phyloP scores from a whole-genome alignment of 176 grass and related monocot genomes.

The Eragrostis curvula region DNA sequence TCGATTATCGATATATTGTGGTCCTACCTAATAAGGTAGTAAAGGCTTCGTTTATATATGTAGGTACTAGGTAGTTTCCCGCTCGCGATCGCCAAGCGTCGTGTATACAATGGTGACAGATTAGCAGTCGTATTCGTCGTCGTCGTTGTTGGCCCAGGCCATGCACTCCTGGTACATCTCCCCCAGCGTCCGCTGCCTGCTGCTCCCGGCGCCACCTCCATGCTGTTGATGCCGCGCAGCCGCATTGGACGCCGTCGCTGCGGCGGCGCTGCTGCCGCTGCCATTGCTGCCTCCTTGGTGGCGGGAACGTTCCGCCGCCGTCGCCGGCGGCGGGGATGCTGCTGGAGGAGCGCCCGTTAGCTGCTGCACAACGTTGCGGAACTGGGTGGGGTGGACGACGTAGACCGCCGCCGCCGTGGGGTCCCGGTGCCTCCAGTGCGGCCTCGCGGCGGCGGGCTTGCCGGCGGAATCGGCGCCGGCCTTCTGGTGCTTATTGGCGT shows the following conservation, averaged over 20 bases:
- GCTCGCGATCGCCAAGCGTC: too few species aligned
- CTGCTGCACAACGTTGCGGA: constrained; percentile 52
- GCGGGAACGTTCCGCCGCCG: background rate
- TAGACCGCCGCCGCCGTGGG: constrained; percentile 39
- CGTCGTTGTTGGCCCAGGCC: constrained; percentile 34
- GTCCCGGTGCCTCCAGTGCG: constrained; percentile 51
- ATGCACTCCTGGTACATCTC: constrained; percentile 48
- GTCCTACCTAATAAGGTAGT: too few species aligned
- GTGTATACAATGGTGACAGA: background rate
- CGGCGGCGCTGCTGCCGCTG: background rate
- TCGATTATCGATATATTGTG: too few species aligned
- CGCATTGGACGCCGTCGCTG: background rate
- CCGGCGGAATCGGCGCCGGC: background rate
- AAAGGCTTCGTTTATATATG: too few species aligned
- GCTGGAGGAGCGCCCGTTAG: constrained; percentile 38
- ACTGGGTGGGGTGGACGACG: constrained; percentile 44
- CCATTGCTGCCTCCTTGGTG: background rate
- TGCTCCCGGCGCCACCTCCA: background rate
- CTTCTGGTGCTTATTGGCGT: background rate
- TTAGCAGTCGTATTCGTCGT: background rate
- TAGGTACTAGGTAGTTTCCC: too few species aligned
- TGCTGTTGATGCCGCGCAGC: background rate
- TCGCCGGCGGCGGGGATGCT: background rate
- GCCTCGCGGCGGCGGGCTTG: constrained; percentile 6
- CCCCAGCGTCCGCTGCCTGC: constrained; percentile 37